phyloP scores from a whole-genome alignment of 73 alveolate genomes.

The Paramecium octaurelia region DNA sequence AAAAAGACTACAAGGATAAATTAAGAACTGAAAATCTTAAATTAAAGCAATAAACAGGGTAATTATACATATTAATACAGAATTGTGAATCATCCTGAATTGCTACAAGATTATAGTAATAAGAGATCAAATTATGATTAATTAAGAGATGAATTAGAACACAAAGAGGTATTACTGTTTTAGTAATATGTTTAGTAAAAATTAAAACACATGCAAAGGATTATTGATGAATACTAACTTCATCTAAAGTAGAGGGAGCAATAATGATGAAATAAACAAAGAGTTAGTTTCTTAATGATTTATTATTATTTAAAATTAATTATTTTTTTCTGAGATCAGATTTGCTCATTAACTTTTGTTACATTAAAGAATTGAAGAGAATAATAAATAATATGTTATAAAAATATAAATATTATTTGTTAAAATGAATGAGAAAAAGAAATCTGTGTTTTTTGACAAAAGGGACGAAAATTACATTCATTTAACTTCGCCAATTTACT shows the following conservation, averaged over 20 bases:
- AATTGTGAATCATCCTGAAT: conserved; percentile 36
- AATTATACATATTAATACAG: not conserved
- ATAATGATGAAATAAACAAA: not conserved
- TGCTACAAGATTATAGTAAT: not conserved
- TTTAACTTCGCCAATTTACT: not conserved
- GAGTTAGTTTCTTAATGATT: not conserved
- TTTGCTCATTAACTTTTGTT: not conserved
- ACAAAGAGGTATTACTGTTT: not conserved
- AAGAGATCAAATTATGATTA: not conserved
- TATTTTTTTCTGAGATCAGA: not conserved
- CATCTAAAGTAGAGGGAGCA: not conserved
- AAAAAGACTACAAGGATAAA: conserved; percentile 81
- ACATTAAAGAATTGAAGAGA: not conserved
- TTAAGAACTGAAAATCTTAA: conserved; percentile 69
- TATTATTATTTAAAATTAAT: not conserved
- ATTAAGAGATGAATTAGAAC: not conserved
- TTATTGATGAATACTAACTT: not conserved
- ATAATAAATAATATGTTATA: not conserved
- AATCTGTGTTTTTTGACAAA: conserved; percentile 39
- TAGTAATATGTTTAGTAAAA: not conserved
- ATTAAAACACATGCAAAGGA: not conserved
- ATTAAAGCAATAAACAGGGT: conserved; percentile 83
- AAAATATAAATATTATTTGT: not conserved
- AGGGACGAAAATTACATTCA: conserved; percentile 11
- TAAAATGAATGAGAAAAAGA: conserved; percentile 30